These are phyloP conservation scores for Penicillium sp. DNA, from an alignment of 2,329 filamentous ascomycete species.

Conservation along the genomic window DNA sequence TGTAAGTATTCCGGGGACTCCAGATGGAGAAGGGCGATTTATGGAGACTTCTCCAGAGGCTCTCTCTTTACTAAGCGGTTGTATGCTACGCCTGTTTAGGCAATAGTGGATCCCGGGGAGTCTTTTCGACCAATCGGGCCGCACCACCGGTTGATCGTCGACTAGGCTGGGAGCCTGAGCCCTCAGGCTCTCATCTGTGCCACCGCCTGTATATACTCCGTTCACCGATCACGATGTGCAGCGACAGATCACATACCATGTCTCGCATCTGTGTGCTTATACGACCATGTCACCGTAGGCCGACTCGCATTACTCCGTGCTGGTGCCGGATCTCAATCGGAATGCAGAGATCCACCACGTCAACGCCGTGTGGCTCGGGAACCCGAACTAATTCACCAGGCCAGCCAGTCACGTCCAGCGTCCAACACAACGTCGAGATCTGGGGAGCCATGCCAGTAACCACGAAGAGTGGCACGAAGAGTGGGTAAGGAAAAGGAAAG, in stretches of 20 bases:
- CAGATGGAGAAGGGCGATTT: background rate
- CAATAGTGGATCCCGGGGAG: background rate
- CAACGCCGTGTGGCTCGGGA: conserved; percentile 2
- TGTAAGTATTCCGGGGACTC: background rate
- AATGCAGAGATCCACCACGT: background rate
- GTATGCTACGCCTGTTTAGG: too few relatives aligned
- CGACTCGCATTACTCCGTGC: background rate
- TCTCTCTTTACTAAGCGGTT: too few relatives aligned
- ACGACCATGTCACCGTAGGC: too few relatives aligned
- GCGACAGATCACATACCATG: too few relatives aligned
- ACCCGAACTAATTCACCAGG: background rate
- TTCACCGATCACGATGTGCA: too few relatives aligned
- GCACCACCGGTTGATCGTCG: background rate
- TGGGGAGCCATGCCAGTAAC: too few relatives aligned
- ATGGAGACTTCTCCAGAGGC: too few relatives aligned
- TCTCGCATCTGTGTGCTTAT: too few relatives aligned
- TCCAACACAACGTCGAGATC: background rate
- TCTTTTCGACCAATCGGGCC: background rate
- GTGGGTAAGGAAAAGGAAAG: too few relatives aligned
- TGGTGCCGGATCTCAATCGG: too few relatives aligned
- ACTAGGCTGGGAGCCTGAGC: background rate
- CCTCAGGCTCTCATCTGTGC: background rate
- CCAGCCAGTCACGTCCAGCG: background rate
- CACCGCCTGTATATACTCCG: too few relatives aligned
- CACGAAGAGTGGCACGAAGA: too few relatives aligned